These are phyloP conservation scores for Pseudoneurospora amorphoporcata DNA, from an alignment of 495 filamentous ascomycete genomes.

Conservation along the genomic window DNA sequence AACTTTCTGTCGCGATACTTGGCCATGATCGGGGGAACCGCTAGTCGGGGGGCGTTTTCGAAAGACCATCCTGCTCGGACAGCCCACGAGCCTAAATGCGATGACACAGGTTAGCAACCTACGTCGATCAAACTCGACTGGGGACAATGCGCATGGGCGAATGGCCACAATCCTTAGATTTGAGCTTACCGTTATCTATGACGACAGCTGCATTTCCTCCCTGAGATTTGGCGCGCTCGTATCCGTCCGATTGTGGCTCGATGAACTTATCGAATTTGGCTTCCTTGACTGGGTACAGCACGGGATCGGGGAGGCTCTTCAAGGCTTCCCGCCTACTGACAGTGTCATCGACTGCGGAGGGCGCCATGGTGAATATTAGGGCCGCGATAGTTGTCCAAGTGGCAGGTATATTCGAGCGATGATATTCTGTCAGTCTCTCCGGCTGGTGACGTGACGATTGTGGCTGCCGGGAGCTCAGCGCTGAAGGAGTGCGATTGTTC, in stretches of 20 bases:
- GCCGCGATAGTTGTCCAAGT: background rate
- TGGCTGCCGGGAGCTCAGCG: background rate
- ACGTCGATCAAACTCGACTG: background rate
- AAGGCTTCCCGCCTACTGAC: conserved; percentile 22
- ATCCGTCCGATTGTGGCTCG: conserved; percentile 56
- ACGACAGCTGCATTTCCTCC: conserved; percentile 62
- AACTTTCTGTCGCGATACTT: conserved; percentile 90
- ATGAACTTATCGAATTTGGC: conserved; percentile 68
- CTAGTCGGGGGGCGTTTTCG: conserved; percentile 65
- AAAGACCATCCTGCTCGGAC: conserved; percentile 94
- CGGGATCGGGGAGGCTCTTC: conserved; percentile 34
- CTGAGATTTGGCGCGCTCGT: conserved; percentile 45
- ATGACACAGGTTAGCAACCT: background rate
- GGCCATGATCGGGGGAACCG: conserved; percentile 80
- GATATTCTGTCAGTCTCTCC: background rate
- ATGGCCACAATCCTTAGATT: background rate
- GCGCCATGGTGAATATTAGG: conserved; percentile 27
- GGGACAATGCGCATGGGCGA: background rate
- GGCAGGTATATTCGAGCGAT: background rate
- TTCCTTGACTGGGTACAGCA: conserved; percentile 50
- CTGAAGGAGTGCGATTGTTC: background rate
- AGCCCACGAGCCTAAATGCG: conserved; percentile 60
- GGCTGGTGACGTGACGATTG: background rate
- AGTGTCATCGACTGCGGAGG: conserved; percentile 30
- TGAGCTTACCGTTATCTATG: conserved; percentile 83